A percentile compares a stretch with the other conserved stretches of the same genome.
Evolutionary conservation across 2,329 filamentous ascomycete genomes (phyloP).

Genomic region (Alternaria longipes): DNA sequence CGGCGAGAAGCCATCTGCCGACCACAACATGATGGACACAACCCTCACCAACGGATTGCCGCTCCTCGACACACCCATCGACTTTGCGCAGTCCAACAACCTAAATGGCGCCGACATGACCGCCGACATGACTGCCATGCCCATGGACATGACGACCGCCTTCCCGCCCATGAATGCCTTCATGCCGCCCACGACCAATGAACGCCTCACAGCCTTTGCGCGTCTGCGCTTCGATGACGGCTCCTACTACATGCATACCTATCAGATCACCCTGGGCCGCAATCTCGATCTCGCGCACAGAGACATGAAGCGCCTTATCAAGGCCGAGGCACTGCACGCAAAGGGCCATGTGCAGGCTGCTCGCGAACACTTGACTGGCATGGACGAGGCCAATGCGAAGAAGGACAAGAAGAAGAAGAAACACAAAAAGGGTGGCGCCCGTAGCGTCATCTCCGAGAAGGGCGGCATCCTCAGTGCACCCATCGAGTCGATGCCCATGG

Average conservation of each 20-base stretch:
- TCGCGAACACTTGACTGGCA: slow-evolving; percentile 29
- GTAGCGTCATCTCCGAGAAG: slow-evolving; percentile 70
- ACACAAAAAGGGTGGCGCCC: slow-evolving; percentile 63
- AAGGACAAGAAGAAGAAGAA: slow-evolving; percentile 58
- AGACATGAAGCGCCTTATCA: slow-evolving; percentile 61
- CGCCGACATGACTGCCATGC: slow-evolving; percentile 11
- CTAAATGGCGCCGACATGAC: slow-evolving; percentile 21
- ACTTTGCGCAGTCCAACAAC: slow-evolving; percentile 26
- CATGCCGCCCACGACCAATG: slow-evolving; percentile 31
- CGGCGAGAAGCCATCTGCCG: slow-evolving; percentile 27
- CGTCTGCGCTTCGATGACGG: slow-evolving; percentile 78
- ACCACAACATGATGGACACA: slow-evolving; percentile 10
- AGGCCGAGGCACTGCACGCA: slow-evolving; percentile 37
- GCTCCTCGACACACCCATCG: slow-evolving; percentile 34
- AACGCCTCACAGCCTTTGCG: slow-evolving; percentile 66
- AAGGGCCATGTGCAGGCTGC: slow-evolving; percentile 39
- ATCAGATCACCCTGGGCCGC: slow-evolving; percentile 75
- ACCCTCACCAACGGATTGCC: slow-evolving; percentile 22
- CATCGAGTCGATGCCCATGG: slow-evolving; percentile 43
- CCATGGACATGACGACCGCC: slow-evolving; percentile 21
- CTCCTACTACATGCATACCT: slow-evolving; percentile 80
- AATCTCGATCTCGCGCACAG: slow-evolving; percentile 63
- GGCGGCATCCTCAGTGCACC: slow-evolving; percentile 68
- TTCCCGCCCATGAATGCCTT: slow-evolving; percentile 25
- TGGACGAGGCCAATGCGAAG: slow-evolving; percentile 8